Evolutionary conservation across 2,329 filamentous ascomycete genomes (phyloP), one percentile per base, ranked within the genome.

Genomic region (Trichoderma semiorbis): DNA sequence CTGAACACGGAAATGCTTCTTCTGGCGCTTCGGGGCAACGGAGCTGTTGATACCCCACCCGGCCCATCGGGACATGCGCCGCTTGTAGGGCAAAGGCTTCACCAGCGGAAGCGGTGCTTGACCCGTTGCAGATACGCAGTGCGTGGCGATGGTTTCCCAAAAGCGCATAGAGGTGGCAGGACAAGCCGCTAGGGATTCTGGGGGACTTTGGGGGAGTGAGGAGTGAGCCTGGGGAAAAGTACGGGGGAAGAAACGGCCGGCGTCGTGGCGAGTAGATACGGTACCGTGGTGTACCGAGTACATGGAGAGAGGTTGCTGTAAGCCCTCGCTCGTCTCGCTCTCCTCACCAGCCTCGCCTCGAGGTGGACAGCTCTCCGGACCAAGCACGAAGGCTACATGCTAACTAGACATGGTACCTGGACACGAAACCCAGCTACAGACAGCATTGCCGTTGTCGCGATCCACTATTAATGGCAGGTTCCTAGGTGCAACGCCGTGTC

Each of bases 21-120:
- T 34, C 43, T 66, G 63, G 58, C 58, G 57, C 65, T 61, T 72
- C 71, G 71, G 71, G 71, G 71, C 71, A 72, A 65, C 71, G 71
- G 71, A 72, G 71, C 50, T 58, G 55, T 43, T 43, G 60, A 21
- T 61, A 50, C 71, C 61, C 71, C 71, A 72, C 71, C 67, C 67
- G 71, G 67, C 21, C 67, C 67, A 69, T 69, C 67, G 67, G 67
- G 57, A 61, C 28, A 61, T 53, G 67, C 67, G 67, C 67, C 67
- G 55, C 67, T 69, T 18, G 57, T 53, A 69, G 39, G 67, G 67
- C 57, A 50, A 66, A 30, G 18, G 8, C 43, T 50, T 50, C 43
- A 21, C n/a, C 43, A 50, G 36, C 39, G 18, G 28, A 60, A 34
- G 18, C 11, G 57, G 28, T 60, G 57, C 57, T 60, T 60, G 28